Evolutionary conservation across 2,329 filamentous ascomycete species (phyloP), one percentile per base, ranked within the genome.

Genomic region (Daldinia sp.): DNA sequence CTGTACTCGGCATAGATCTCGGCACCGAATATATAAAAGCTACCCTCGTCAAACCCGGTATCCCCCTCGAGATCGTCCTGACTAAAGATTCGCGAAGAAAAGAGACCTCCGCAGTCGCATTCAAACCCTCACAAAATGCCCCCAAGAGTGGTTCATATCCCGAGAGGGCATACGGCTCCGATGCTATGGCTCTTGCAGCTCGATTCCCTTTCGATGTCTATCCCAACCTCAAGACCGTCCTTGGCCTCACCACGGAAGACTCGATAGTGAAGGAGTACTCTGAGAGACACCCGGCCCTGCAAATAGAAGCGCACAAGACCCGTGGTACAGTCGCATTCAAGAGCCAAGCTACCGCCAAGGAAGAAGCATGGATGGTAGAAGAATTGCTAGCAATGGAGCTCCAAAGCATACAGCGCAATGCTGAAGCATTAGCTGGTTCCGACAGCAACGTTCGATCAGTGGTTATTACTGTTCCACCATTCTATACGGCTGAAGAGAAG

Each of bases 1-100:
- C 93, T 60, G 94, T 98, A 18, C 85, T 99, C 23, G 96, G 96
- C 71, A 88, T 99, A 76, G 96, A 99, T 81, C 86, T 99, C 61
- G 96, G 96, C 74, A 98, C 96, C 63, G 93, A 97, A 80, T 98
- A 97, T 83, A 92, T 99, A 83, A 99, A 98, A 84, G 95, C 95
- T 30, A 90, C 93, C 13, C 88, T 99, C 46, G 95, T 99, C 69
- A 98, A 98, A 83, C 96, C 96, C 1, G 96, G 96, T 68, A 95
- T 97, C 59, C 96, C 96, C 10, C 93, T 99, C 78, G 96, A 99
- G 74, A 98, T 99, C 73, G 95, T 99, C 79, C 88, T 98, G 63
- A 98, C 94, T 33, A 99, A 98, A 80, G 96, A 99, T 82, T 98
- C 96, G 33, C 93, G 97, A 81, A 92, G 96, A 78, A 99, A 99